Percentiles rank a stretch among this genome's conserved stretches.
These are phyloP conservation scores for Gnaphalium uliginosum DNA, from an alignment of 129 eudicot species.

Conservation along the genomic window DNA sequence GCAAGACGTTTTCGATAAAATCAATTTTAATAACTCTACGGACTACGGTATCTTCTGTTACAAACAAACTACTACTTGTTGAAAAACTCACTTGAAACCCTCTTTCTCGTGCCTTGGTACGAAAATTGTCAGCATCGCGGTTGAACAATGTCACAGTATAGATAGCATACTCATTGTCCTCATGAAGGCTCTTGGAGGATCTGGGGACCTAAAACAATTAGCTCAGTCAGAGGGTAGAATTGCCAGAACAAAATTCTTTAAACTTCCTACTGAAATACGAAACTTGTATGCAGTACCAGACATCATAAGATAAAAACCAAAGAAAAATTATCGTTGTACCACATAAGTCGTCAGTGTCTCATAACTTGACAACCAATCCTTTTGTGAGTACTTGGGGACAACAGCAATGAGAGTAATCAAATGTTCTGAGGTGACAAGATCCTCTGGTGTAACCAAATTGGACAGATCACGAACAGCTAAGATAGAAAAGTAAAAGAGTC, in stretches of 20 bases:
- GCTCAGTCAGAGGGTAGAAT: constrained; percentile 38
- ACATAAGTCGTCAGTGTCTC: constrained; percentile 87
- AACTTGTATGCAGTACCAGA: not conserved
- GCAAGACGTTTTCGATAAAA: not conserved
- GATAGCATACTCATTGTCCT: constrained; percentile 92
- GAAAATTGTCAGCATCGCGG: constrained; percentile 81
- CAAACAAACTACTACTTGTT: constrained; percentile 14
- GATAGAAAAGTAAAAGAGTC: constrained; percentile 38
- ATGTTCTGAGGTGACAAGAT: constrained; percentile 67
- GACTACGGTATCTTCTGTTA: not conserved
- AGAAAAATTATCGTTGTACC: constrained; percentile 39
- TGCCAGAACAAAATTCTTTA: constrained; percentile 10
- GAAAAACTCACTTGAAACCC: constrained; percentile 71
- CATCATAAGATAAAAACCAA: not conserved
- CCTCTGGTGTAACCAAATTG: constrained; percentile 67
- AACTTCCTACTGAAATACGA: constrained; percentile 3
- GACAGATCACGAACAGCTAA: constrained; percentile 89
- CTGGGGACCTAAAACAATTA: constrained; percentile 80
- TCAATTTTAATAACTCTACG: not conserved
- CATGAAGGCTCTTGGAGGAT: constrained; percentile 84
- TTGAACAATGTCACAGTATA: constrained; percentile 72
- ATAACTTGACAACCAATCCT: constrained; percentile 87
- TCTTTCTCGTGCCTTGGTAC: constrained; percentile 85
- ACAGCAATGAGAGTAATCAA: constrained; percentile 75
- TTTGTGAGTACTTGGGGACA: constrained; percentile 83